Evolutionary conservation across 768 basidiomycete genomes (phyloP).

Genomic region (Exidia glandulosa): DNA sequence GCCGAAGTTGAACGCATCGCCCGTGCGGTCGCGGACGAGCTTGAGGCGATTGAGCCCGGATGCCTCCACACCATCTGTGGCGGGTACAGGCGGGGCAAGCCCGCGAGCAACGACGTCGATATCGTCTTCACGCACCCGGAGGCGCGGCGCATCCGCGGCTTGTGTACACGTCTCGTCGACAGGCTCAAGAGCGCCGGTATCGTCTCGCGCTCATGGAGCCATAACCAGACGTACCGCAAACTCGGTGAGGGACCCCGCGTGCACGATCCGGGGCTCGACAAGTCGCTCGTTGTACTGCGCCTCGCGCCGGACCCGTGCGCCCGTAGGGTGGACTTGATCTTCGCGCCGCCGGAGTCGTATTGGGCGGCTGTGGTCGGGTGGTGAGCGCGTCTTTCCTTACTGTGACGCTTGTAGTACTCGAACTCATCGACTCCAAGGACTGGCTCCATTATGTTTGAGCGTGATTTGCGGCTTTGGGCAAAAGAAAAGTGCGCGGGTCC

Average conservation of each 20-base stretch:
- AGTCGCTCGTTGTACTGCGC: constrained; percentile 68
- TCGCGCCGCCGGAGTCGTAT: constrained; percentile 63
- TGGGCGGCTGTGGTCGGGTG: constrained; percentile 88
- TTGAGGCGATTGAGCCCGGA: constrained; percentile 50
- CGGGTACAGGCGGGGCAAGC: constrained; percentile 84
- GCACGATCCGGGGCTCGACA: constrained; percentile 78
- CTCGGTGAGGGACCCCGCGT: constrained; percentile 42
- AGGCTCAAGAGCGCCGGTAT: constrained; percentile 30
- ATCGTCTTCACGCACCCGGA: constrained; percentile 75
- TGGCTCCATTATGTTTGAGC: constrained; percentile 82
- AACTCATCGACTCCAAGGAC: constrained; percentile 36
- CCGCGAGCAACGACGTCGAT: constrained; percentile 75
- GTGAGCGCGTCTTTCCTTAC: constrained; percentile 27
- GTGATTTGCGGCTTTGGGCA: constrained; percentile 69
- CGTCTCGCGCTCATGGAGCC: not conserved
- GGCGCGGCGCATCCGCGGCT: constrained; percentile 41
- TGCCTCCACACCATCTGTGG: constrained; percentile 71
- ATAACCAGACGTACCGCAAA: constrained; percentile 29
- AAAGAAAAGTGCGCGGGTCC: constrained; percentile 43
- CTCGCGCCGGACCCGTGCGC: constrained; percentile 34
- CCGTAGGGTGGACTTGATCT: constrained; percentile 69
- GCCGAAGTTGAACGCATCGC: constrained; percentile 72
- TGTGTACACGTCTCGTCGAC: constrained; percentile 50
- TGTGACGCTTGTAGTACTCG: not conserved
- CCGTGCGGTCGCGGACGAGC: constrained; percentile 51